Percentiles rank a stretch among this genome's conserved stretches.
phyloP scores from a whole-genome alignment of 805 yeast species.

The Hagleromyces aurorensis region DNA sequence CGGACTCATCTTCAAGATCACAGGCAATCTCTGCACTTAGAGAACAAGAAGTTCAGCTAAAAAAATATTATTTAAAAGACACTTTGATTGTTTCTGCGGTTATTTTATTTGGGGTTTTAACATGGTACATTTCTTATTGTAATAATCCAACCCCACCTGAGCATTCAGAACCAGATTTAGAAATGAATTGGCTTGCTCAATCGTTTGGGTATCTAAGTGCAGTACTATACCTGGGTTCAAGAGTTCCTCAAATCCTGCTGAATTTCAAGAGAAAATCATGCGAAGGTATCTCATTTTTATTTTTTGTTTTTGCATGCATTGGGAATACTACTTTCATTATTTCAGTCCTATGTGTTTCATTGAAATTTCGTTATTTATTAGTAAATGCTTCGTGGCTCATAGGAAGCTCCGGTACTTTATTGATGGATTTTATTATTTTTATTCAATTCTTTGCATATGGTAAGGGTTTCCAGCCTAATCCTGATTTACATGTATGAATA shows the following conservation, averaged over 20 bases:
- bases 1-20: slow-evolving; percentile 4
- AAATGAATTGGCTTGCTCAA: slow-evolving; percentile 75
- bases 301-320: slow-evolving; percentile 88
- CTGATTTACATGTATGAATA: not conserved
- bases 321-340: slow-evolving; percentile 90
- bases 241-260: slow-evolving; percentile 84
- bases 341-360: slow-evolving; percentile 70
- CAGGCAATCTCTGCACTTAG: slow-evolving; percentile 2
- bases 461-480: slow-evolving; percentile 3
- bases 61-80: slow-evolving; percentile 24
- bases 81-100: slow-evolving; percentile 57
- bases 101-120: slow-evolving; percentile 70
- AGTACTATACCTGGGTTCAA: slow-evolving; percentile 68
- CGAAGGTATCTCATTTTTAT: slow-evolving; percentile 90
- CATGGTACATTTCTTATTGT: slow-evolving; percentile 70
- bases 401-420: slow-evolving; percentile 83
- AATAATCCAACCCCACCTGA: slow-evolving; percentile 31
- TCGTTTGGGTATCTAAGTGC: slow-evolving; percentile 79
- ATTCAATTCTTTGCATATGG: slow-evolving; percentile 76
- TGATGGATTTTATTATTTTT: slow-evolving; percentile 76
- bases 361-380: slow-evolving; percentile 58
- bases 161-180: slow-evolving; percentile 35
- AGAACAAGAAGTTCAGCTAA: slow-evolving; percentile 12
- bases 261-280: slow-evolving; percentile 85
- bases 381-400: slow-evolving; percentile 90